Evolutionary conservation across 1,284 basidiomycete species (phyloP).

Genomic region (Microbotryomycetes sp.): DNA sequence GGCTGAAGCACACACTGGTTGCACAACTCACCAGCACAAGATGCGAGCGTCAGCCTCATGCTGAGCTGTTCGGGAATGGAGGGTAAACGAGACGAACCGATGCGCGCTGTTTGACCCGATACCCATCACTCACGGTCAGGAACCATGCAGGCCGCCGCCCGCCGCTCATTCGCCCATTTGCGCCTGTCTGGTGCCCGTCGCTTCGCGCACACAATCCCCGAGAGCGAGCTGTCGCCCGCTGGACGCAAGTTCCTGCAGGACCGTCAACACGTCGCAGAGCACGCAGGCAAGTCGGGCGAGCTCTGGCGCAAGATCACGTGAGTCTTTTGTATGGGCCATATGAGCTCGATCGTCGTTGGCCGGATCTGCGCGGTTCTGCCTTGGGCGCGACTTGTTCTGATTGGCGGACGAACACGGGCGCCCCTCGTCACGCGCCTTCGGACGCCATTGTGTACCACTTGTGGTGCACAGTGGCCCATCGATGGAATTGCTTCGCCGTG

Average conservation of each 20-base stretch:
- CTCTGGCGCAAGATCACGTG: slow-evolving; percentile 82
- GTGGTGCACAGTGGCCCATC: too few species aligned
- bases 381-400: too few species aligned
- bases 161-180: slow-evolving; percentile 16
- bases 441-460: too few species aligned
- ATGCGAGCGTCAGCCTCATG: background rate
- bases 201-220: slow-evolving; percentile 11
- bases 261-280: slow-evolving; percentile 55
- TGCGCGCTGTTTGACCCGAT: too few species aligned
- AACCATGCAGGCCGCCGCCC: slow-evolving; percentile 17
- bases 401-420: too few species aligned
- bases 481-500: too few species aligned
- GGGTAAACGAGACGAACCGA: background rate
- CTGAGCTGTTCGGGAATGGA: background rate
- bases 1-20: background rate
- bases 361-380: too few species aligned
- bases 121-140: slow-evolving; percentile 21
- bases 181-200: slow-evolving; percentile 18
- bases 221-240: slow-evolving; percentile 10
- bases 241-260: slow-evolving; percentile 37
- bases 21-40: background rate
- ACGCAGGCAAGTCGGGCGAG: slow-evolving; percentile 66
- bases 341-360: too few species aligned
- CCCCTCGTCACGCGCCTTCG: too few species aligned
- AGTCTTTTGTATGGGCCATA: background rate